Base-by-base conservation (phyloP, 2,329 filamentous ascomycete genomes). In the Calonectria hongkongensis region DNA sequence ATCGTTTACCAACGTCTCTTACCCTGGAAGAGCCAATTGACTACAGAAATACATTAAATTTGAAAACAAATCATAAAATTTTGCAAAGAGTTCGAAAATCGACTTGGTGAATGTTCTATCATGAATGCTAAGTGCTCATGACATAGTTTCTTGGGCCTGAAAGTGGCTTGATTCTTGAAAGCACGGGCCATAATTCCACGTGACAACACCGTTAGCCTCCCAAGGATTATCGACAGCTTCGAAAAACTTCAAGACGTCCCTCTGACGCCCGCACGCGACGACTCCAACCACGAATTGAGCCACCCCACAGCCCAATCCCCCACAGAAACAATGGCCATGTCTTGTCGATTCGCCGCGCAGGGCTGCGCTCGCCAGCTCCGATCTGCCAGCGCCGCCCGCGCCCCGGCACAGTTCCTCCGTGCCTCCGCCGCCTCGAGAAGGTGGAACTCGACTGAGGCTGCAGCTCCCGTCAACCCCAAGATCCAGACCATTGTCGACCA, bases 401-500 rank as follows among this genome's bases (percentile, higher is more conserved):
- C 85, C 76, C 86, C 89, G 69, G 83, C 87, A 87, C 84, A 88
- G 84, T 79, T 81, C 70, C 73, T 84, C 80, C 87, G 87, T 82
- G 86, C 85, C 78, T 80, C 85, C 69, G 82, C 85, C 50, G 83
- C 85, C 76, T 83, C 91, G 83, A 92, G 94, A 87, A 92, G 97
- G 91, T 96, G 95, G 94, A 94, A 97, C 86, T 96, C 95, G 75
- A 96, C 95, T 80, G 94, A 96, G 81, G 92, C 91, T 54, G 79
- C 87, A 73, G 79, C 88, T 70, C 84, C 90, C 80, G 86, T 88
- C 74, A 98, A 94, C 87, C 95, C 97, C 75, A 99, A 99, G 91
- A 98, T 99, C 81, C 86, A 93, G 80, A 92, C 91, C 73, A 99
- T 99, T 82, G 97, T 99, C 82, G 96, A 99, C 85, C 96, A 99